phyloP scores from a whole-genome alignment of 2,329 filamentous ascomycete species.

The Fusarium sacchari region DNA sequence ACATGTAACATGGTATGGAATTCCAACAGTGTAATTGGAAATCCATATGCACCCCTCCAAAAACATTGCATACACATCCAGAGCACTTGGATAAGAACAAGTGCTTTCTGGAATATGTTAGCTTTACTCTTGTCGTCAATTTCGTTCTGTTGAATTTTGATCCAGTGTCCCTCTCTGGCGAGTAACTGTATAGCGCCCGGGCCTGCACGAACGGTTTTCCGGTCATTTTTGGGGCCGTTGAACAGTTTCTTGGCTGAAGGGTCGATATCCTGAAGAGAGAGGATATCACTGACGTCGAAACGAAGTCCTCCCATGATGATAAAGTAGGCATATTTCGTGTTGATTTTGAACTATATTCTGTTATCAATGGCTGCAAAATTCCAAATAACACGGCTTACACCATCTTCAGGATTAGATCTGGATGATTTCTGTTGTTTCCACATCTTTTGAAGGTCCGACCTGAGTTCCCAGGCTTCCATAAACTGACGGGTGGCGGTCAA shows the following conservation, averaged over 20 bases:
- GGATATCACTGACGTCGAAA: background rate
- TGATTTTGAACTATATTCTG: background rate
- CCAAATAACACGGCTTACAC: background rate
- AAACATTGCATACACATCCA: background rate
- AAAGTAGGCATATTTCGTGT: background rate
- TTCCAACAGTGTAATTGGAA: background rate
- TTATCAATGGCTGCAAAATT: rapidly evolving
- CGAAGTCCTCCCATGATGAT: background rate
- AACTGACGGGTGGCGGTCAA: background rate
- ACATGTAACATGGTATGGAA: background rate
- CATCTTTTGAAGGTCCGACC: background rate
- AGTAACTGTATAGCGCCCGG: background rate
- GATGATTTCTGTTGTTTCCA: background rate
- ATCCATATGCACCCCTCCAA: background rate
- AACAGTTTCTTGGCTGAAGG: rapidly evolving
- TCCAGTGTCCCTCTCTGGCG: background rate
- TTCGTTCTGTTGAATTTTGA: background rate
- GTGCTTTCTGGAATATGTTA: background rate
- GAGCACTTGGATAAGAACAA: background rate
- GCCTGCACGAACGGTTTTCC: background rate
- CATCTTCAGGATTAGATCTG: background rate
- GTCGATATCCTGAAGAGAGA: background rate
- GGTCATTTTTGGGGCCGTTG: background rate
- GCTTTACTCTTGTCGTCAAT: conserved; percentile 6
- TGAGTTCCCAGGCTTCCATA: background rate